These are phyloP conservation scores for Lactarius sp. DNA, from an alignment of 768 basidiomycete genomes.

Conservation along the genomic window DNA sequence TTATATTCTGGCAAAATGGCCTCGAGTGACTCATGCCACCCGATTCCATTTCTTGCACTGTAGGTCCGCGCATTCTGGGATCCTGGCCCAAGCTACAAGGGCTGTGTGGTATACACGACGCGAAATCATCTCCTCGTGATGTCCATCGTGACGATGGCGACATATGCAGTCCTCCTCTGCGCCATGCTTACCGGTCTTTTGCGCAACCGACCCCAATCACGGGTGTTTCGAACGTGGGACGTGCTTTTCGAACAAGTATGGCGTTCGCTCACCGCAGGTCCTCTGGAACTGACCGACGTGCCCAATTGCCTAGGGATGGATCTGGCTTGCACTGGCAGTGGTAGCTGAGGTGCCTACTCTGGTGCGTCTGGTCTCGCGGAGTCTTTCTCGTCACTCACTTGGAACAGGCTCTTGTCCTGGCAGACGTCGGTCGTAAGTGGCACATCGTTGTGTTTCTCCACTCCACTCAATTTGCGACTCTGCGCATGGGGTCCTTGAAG, in stretches of 20 bases:
- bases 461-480: background rate
- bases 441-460: no score
- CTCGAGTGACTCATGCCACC: no score
- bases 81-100: background rate
- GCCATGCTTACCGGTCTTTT: conserved; percentile 5
- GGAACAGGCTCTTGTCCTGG: background rate
- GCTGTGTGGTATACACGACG: background rate
- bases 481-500: background rate
- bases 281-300: background rate
- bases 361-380: background rate
- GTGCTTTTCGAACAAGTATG: conserved; percentile 11
- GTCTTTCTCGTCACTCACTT: background rate
- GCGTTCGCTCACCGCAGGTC: no score
- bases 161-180: conserved; percentile 6
- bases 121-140: background rate
- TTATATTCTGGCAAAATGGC: background rate
- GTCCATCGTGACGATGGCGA: conserved; percentile 8
- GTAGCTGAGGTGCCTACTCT: conserved; percentile 15
- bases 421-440: conserved; percentile 3
- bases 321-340: conserved; percentile 10
- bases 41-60: background rate
- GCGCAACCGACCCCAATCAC: background rate
- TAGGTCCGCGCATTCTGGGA: background rate
- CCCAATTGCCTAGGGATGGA: conserved; percentile 2
- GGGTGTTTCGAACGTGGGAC: conserved; percentile 2